Base-by-base conservation (phyloP, 768 basidiomycete species). In the Leucogyrophana mollusca region DNA sequence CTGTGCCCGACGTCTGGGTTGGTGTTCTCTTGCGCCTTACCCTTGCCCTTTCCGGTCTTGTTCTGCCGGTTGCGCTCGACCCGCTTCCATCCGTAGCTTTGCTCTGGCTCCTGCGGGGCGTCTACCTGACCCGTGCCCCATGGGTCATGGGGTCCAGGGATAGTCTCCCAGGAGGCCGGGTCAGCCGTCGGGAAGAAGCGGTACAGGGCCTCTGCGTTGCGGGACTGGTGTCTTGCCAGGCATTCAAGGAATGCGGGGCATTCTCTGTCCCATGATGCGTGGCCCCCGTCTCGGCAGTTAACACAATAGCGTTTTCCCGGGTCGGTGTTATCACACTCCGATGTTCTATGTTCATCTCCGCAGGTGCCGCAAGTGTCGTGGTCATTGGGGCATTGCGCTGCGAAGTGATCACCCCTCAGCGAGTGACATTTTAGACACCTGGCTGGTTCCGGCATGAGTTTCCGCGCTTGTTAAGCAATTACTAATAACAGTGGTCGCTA, bases 401-500 rank as follows among this genome's bases (percentile, higher is more conserved):
- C 55, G 11, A 56, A 24, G 39, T 60, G 59, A 1, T 22, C 27
- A 2, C 21, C 10, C 7, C 20, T 47, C 4, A 51, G 40, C 3
- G n/a, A 4, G 34, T 66, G 64, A 40, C 63, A 67, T 18, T 60
- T 60, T 21, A 56, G 20, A 54, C 66, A 67, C 5, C 53, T 45
- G 20, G 22, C 23, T 9, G 57, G 61, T 34, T 66, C 64, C 3
- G 46, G 10, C 2, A 52, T 24, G n/a, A 55, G 39, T 16, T 56
- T 56, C 14, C 54, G 34, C n/a, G n/a, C n/a, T n/a, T n/a, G n/a
- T n/a, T n/a, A n/a, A n/a, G n/a, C n/a, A n/a, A n/a, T n/a, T n/a
- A n/a, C n/a, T n/a, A n/a, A n/a, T n/a, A n/a, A n/a, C n/a, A n/a
- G n/a, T n/a, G n/a, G n/a, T n/a, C n/a, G n/a, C n/a, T n/a, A n/a